Evolutionary conservation across 2,329 filamentous ascomycete genomes (phyloP), one percentile per base, ranked within the genome.

Genomic region (Apiospora rasikravindrae): DNA sequence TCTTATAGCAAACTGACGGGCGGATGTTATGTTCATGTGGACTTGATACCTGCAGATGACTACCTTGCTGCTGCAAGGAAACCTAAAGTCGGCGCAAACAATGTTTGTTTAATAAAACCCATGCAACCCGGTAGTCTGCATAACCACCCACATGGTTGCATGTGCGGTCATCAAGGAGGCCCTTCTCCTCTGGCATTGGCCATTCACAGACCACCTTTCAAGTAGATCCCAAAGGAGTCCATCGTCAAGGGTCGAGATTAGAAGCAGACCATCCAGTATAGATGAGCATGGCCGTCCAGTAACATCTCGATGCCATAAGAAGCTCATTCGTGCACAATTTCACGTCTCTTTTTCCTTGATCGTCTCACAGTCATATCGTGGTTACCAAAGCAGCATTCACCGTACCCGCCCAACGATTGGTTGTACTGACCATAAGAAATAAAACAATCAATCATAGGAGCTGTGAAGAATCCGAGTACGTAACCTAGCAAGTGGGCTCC

Each of bases 41-140:
- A 33, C 66, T 68, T 68, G 66, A 68, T 44, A 47, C 40, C 42
- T 68, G 66, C 66, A 47, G 40, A 44, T 68, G 66, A 44, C 40
- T 44, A 44, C 40, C 26, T 29, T 45, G 24, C n/a, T 45, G 24
- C n/a, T 33, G 66, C 40, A 68, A 68, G 29, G 14, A 14, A 66
- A 11, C 66, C 66, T 47, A 68, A 22, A 44, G 66, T n/a, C 26
- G 44, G 19, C 10, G 19, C 57, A 64, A 64, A 64, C 57, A 64
- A 24, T 40, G 10, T 64, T 40, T 33, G 19, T 40, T 29, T 64
- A 64, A 24, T 64, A 37, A 61, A 37, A 8, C 7, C 19, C 37
- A 37, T 64, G 57, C 29, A 40, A 64, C 22, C 24, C 57, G 57
- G 57, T n/a, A 64, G 19, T 64, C 57, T 64, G 40, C 57, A 64